Evolutionary conservation across 1,139 yeast species (phyloP).

Genomic region (Yamadazyma atlantica): DNA sequence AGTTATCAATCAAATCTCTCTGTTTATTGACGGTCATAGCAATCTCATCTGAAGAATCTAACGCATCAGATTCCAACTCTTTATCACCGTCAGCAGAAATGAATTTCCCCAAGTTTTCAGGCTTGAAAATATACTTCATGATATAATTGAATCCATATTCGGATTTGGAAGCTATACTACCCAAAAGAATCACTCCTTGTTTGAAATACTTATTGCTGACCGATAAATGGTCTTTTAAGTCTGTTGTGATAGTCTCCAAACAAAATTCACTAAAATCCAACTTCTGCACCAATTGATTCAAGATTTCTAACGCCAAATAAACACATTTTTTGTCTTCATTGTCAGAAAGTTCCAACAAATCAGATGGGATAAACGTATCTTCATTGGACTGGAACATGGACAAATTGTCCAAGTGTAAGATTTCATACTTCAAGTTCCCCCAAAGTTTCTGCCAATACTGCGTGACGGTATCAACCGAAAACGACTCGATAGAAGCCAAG

Average conservation of each 20-base stretch:
- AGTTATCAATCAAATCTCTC: constrained; percentile 57
- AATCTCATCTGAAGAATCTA: constrained; percentile 25
- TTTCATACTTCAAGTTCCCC: constrained; percentile 86
- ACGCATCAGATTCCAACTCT: constrained; percentile 13
- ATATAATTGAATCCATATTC: constrained; percentile 46
- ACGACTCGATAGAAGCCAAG: constrained; percentile 52
- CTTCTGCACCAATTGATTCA: constrained; percentile 40
- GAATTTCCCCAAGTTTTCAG: constrained; percentile 40
- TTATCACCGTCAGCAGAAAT: constrained; percentile 19
- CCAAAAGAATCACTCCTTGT: constrained; percentile 60
- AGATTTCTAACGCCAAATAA: constrained; percentile 48
- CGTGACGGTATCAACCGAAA: constrained; percentile 46
- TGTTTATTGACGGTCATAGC: constrained; percentile 53
- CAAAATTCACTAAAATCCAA: constrained; percentile 27
- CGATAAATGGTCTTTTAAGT: constrained; percentile 54
- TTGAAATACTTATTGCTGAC: constrained; percentile 55
- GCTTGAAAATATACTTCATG: constrained; percentile 33
- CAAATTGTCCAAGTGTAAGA: constrained; percentile 63
- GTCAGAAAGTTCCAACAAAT: constrained; percentile 30
- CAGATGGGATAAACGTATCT: constrained; percentile 28
- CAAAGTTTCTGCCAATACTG: constrained; percentile 73
- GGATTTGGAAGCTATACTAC: constrained; percentile 49
- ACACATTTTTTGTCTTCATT: constrained; percentile 41
- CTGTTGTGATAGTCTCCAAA: constrained; percentile 47
- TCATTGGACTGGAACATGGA: constrained; percentile 27